These are phyloP conservation scores for Aulographum hederae DNA, from an alignment of 2,329 filamentous ascomycete species.

Conservation along the genomic window DNA sequence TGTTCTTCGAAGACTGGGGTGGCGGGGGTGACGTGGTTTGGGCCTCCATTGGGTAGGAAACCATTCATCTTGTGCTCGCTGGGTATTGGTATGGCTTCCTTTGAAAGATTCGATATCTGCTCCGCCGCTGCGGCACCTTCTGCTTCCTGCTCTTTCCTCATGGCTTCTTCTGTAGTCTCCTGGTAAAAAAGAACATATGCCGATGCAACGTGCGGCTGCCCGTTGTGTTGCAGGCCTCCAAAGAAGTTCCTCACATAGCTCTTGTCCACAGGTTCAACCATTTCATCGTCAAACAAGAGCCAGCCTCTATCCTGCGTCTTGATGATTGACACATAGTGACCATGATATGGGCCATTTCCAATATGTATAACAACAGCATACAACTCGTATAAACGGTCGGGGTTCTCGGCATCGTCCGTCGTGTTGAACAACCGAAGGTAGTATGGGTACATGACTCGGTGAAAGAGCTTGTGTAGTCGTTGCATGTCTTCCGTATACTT, in stretches of 20 bases:
- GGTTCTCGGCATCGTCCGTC: constrained; percentile 84
- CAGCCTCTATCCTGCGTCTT: constrained; percentile 93
- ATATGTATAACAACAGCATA: constrained; percentile 97
- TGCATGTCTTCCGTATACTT: constrained; percentile 96
- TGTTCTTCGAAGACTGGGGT: constrained; percentile 23
- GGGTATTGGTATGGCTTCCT: constrained; percentile 26
- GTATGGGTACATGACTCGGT: constrained; percentile 92
- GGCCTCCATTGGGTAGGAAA: constrained; percentile 15
- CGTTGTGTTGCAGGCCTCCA: too few relatives aligned
- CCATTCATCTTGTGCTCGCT: constrained; percentile 6
- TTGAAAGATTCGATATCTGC: constrained; percentile 41
- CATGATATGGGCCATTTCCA: constrained; percentile 88
- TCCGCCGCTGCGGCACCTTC: constrained; percentile 39
- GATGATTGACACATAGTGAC: constrained; percentile 94
- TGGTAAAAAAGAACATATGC: constrained; percentile 98
- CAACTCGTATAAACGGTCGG: constrained; percentile 84
- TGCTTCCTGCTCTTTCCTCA: constrained; percentile 63
- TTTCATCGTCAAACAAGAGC: constrained; percentile 93
- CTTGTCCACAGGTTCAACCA: constrained; percentile 96
- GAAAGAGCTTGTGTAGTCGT: constrained; percentile 86
- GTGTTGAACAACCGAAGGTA: constrained; percentile 95
- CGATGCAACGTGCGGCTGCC: constrained; percentile 49
- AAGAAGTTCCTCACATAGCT: constrained; percentile 95
- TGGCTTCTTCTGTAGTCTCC: constrained; percentile 56
- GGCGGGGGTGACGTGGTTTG: constrained; percentile 15